Base-by-base conservation (phyloP, 2,329 filamentous ascomycete genomes). In the Sporothrix mexicana region DNA sequence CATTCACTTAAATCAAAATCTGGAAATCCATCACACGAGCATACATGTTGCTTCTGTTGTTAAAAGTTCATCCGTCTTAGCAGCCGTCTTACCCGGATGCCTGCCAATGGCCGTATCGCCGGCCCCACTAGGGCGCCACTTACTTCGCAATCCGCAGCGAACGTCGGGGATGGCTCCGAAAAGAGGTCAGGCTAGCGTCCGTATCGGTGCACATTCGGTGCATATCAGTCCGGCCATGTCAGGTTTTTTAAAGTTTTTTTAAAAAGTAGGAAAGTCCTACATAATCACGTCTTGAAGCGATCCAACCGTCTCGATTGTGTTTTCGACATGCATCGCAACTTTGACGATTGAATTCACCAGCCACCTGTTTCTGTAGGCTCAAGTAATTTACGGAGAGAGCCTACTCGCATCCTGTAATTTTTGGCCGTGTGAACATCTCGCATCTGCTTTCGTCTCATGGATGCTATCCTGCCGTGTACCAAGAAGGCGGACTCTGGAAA, bases 21-120 rank as follows among this genome's bases (percentile, higher is more conserved):
- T 20, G 53, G 68, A 36, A 70, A 59, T 43, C 23, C n/a, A 30
- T 70, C 68, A 70, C 53, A 59, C 68, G 55, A 49, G 53, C 23
- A 3, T 55, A 12, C 3, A 36, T 5, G 12, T 41, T 20, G 57
- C 15, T 41, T 8, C 9, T 61, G n/a, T 62, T 41, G 59, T n/a
- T 7, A n/a, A 62, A n/a, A 5, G 8, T 64, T 45, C 49, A 10
- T 55, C 53, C 68, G 53, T 70, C 43, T 36, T 61, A 70, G n/a
- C 53, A 43, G 68, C 68, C 36, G 20, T 36, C 59, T 41, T 64
- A 64, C 59, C 10, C 59, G 30, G 30, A 36, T 36, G 30, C 30
- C 30, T 36, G 36, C 59, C 36, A 45, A 64, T 64, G 17, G 30
- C 59, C 59, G 36, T 64, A 23, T n/a, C 25, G 55, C 55, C 20